A percentile compares a stretch with the other conserved stretches of the same genome.
Evolutionary conservation across 306 rosid genomes (phyloP).

Genomic region (Styphnolobium japonicum): DNA sequence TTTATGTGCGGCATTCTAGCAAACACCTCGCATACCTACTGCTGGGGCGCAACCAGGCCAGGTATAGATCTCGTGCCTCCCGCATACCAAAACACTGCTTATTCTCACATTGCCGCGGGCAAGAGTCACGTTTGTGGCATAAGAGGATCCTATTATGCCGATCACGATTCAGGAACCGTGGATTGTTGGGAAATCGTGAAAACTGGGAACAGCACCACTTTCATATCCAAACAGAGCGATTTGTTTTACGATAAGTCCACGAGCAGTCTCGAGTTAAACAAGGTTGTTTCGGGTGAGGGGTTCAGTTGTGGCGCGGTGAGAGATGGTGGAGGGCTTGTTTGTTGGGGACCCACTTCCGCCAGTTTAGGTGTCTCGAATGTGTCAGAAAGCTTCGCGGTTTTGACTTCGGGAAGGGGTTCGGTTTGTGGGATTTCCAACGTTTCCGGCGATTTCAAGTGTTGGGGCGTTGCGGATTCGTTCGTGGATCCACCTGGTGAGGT

Average conservation of each 20-base stretch:
- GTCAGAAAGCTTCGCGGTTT: slow-evolving; percentile 30
- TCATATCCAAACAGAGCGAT: slow-evolving; percentile 41
- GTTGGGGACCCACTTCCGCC: slow-evolving; percentile 80
- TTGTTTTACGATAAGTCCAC: slow-evolving; percentile 45
- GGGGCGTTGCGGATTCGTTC: slow-evolving; percentile 44
- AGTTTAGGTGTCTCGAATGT: slow-evolving; percentile 43
- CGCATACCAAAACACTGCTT: slow-evolving; percentile 45
- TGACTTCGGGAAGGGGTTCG: slow-evolving; percentile 49
- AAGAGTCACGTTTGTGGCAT: slow-evolving; percentile 77
- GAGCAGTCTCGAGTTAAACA: slow-evolving; percentile 39
- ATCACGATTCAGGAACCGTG: slow-evolving; percentile 55
- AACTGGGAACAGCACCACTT: slow-evolving; percentile 31
- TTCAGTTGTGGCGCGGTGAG: slow-evolving; percentile 67
- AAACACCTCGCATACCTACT: slow-evolving; percentile 67
- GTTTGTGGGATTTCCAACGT: slow-evolving; percentile 52
- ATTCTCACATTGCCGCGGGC: slow-evolving; percentile 78
- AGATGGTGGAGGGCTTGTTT: slow-evolving; percentile 68
- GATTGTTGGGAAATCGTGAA: slow-evolving; percentile 78
- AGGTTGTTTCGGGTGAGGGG: slow-evolving; percentile 77
- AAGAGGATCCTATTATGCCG: slow-evolving; percentile 71
- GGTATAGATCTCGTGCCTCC: slow-evolving; percentile 69
- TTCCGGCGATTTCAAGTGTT: slow-evolving; percentile 47
- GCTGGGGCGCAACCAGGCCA: slow-evolving; percentile 55
- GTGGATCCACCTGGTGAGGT: slow-evolving; percentile 28
- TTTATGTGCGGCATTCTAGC: slow-evolving; percentile 81